These are phyloP conservation scores for Macroventuria anomochaeta DNA, from an alignment of 2,329 filamentous ascomycete genomes.

Conservation along the genomic window DNA sequence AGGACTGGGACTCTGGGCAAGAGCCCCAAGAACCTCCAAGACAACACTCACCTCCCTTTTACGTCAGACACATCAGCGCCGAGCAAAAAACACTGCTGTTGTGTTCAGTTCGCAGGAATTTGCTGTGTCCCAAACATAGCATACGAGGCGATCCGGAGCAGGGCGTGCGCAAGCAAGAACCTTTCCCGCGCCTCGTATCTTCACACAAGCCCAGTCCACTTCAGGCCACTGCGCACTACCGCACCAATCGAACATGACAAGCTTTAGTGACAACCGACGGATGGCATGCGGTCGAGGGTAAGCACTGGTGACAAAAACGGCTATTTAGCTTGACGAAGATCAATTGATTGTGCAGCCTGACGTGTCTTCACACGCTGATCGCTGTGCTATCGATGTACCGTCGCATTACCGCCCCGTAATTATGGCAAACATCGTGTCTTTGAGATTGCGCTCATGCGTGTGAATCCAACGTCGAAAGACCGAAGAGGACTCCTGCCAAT, in stretches of 20 bases:
- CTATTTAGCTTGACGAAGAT: slow-evolving; percentile 6
- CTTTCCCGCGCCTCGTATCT: slow-evolving; percentile 15
- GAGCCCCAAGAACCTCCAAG: slow-evolving; percentile 13
- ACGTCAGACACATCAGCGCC: slow-evolving; percentile 12
- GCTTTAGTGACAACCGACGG: slow-evolving; percentile 25
- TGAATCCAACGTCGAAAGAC: background rate
- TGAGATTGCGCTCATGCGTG: slow-evolving; percentile 8
- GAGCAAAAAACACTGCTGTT: slow-evolving; percentile 3
- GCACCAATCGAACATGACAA: slow-evolving; percentile 16
- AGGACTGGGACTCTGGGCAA: slow-evolving; percentile 9
- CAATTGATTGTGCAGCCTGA: slow-evolving; percentile 1
- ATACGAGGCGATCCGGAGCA: background rate
- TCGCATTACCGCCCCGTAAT: slow-evolving; percentile 7
- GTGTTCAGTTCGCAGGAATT: slow-evolving; percentile 1
- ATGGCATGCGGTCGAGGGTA: slow-evolving; percentile 7
- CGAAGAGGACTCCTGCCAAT: slow-evolving; percentile 1
- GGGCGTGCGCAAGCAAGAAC: slow-evolving; percentile 3
- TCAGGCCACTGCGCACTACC: slow-evolving; percentile 14
- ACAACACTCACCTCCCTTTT: background rate
- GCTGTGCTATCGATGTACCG: slow-evolving; percentile 2
- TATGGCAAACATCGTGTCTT: slow-evolving; percentile 3
- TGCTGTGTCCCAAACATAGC: slow-evolving; percentile 2
- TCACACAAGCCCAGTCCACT: slow-evolving; percentile 11
- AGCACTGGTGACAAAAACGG: slow-evolving; percentile 17
- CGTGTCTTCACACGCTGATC: slow-evolving; percentile 9